These are phyloP conservation scores for Pseudogymnoascus sp. DNA, from an alignment of 2,329 filamentous ascomycete genomes.

Conservation along the genomic window DNA sequence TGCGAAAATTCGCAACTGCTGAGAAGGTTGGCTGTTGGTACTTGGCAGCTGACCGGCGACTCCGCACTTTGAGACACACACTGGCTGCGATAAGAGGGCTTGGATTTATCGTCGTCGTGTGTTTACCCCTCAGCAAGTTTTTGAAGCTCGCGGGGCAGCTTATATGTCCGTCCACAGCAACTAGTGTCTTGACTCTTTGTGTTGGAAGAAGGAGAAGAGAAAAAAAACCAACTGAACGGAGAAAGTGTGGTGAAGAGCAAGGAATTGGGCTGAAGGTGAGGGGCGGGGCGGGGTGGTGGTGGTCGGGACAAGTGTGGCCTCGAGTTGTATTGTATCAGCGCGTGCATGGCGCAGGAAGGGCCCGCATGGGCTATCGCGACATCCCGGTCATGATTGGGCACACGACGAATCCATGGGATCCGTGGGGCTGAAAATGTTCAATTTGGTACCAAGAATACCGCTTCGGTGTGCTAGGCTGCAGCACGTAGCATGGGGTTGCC, in stretches of 20 bases:
- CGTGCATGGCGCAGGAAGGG: neutral
- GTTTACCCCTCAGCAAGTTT: slow-evolving; percentile 8
- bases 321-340: neutral
- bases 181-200: slow-evolving; percentile 1
- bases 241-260: neutral
- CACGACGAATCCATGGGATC: slow-evolving; percentile 2
- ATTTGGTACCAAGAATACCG: neutral
- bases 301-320: neutral
- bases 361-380: slow-evolving; percentile 3
- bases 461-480: slow-evolving; percentile 7
- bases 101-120: neutral
- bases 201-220: neutral
- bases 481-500: neutral
- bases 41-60: slow-evolving; percentile 4
- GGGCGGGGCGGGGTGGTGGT: slow-evolving; percentile 3
- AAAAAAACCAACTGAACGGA: neutral
- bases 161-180: slow-evolving; percentile 5
- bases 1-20: neutral
- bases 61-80: neutral
- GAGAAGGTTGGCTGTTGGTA: neutral
- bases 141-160: slow-evolving; percentile 1
- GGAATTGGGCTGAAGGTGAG: slow-evolving; percentile 8
- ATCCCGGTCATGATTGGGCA: neutral
- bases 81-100: neutral
- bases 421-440: slow-evolving; percentile 4